These are phyloP conservation scores for Basidiobolus meristosporus DNA, from an alignment of 371 early-diverging fungal species.

Conservation along the genomic window DNA sequence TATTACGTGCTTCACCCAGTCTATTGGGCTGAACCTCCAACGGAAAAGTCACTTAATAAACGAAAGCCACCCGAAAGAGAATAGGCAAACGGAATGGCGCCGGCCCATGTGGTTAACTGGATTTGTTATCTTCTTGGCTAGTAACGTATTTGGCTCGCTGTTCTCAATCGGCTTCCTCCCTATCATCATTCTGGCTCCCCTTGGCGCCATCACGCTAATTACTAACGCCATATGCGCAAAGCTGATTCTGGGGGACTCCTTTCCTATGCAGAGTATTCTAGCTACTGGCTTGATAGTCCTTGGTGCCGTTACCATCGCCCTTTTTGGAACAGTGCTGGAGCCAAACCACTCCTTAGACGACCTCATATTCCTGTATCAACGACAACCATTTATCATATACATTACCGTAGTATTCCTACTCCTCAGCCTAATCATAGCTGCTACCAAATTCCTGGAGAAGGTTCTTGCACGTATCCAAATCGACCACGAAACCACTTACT, in stretches of 20 bases:
- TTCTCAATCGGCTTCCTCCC: constrained; percentile 63
- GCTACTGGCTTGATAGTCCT: constrained; percentile 51
- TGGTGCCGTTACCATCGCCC: constrained; percentile 47
- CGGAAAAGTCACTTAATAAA: too few species aligned
- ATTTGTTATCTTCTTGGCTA: constrained; percentile 35
- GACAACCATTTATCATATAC: constrained; percentile 49
- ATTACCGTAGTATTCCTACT: constrained; percentile 38
- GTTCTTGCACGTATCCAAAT: too few species aligned
- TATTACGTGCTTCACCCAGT: too few species aligned
- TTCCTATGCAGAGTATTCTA: constrained; percentile 30
- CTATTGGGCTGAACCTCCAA: too few species aligned
- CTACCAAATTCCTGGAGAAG: too few species aligned
- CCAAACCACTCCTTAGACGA: constrained; percentile 51
- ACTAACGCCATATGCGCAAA: constrained; percentile 62
- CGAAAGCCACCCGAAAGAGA: too few species aligned
- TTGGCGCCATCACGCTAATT: constrained; percentile 57
- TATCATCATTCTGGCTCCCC: constrained; percentile 64
- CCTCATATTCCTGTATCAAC: constrained; percentile 40
- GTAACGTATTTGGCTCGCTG: constrained; percentile 48
- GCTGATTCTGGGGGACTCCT: constrained; percentile 37
- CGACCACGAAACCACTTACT: too few species aligned
- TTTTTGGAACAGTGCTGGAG: constrained; percentile 58
- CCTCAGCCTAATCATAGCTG: too few species aligned
- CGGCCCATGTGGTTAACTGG: constrained; percentile 38
- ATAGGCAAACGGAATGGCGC: too few species aligned